Evolutionary conservation across 129 eudicot species (phyloP), one percentile per base, ranked within the genome.

Genomic region (Pittosporum tobira): DNA sequence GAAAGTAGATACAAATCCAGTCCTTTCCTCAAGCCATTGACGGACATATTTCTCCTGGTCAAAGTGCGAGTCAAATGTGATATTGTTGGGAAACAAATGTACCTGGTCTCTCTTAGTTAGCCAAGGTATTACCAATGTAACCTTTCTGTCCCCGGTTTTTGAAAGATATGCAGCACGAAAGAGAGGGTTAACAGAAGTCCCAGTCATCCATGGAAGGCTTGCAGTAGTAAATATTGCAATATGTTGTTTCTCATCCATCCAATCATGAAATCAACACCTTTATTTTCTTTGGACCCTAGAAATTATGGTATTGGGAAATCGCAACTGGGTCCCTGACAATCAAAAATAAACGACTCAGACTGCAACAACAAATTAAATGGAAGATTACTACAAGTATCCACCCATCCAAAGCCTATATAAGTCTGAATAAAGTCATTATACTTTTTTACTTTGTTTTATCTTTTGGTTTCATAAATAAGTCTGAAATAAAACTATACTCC

Each of bases 151-250:
- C 44, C 54, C 89, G 65, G 80, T 94, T 64, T 83, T 86, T 18
- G 95, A 88, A 11, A 90, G 89, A 76, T 90, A 90, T 2, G 82
- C 88, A 30, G 98, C 98, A 71, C 98, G 98, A 23, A 90, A 90
- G 48, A 90, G 73, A 73, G 98, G 97, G 71, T 90, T 90, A 44
- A 90, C 95, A 0, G 95, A 63, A 24, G 95, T 86, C 22, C 98
- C 98, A 6, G 98, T 90, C 82, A 90, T 77, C 98, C 98, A 90
- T 80, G 98, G 98, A 57, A 90, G 86, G 71, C 98, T 90, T 23
- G 98, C 98, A 3, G 98, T 90, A 13, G 98, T 90, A 74, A 85
- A 90, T 75, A 90, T 85, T 29, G 98, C 88, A 21, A 90, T 80
- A 68, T 86, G 95, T 47, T 83, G 87, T 77, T 76, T 77, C 67